phyloP scores from a whole-genome alignment of 768 basidiomycete species.

The Hirschioporus abietinus region DNA sequence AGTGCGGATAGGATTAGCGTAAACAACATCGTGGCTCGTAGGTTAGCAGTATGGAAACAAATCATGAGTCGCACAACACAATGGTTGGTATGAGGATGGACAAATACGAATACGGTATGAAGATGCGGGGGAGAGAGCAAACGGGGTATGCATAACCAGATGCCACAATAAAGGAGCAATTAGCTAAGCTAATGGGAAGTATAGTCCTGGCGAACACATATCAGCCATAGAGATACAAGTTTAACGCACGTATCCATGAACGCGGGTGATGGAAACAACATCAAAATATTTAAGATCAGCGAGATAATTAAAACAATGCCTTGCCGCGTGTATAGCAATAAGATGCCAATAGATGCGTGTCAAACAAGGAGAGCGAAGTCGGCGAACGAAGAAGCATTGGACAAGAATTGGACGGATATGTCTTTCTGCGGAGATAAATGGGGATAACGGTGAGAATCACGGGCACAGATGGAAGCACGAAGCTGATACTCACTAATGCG shows the following conservation, averaged over 20 bases:
- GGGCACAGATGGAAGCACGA: not conserved
- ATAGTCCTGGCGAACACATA: not conserved
- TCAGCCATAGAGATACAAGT: not conserved
- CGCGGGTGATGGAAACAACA: not conserved
- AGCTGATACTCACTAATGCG: conserved; percentile 32
- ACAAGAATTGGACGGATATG: not conserved
- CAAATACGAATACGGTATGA: not conserved
- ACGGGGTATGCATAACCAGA: not conserved
- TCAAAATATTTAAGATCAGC: not conserved
- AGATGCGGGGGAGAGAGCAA: not conserved
- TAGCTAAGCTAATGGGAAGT: not conserved
- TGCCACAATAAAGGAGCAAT: not conserved
- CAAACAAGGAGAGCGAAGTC: not conserved
- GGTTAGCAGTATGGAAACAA: not conserved
- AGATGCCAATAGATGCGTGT: not conserved
- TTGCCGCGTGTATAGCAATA: not conserved
- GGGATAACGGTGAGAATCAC: not conserved
- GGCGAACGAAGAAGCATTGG: not conserved
- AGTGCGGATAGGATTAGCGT: not conserved
- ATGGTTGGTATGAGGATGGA: not conserved
- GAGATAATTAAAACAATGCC: not conserved
- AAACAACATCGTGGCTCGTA: not conserved
- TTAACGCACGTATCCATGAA: not conserved
- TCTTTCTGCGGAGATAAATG: not conserved
- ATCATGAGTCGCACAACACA: not conserved